Evolutionary conservation across 306 rosid species (phyloP).

Genomic region (Sindora glabra): DNA sequence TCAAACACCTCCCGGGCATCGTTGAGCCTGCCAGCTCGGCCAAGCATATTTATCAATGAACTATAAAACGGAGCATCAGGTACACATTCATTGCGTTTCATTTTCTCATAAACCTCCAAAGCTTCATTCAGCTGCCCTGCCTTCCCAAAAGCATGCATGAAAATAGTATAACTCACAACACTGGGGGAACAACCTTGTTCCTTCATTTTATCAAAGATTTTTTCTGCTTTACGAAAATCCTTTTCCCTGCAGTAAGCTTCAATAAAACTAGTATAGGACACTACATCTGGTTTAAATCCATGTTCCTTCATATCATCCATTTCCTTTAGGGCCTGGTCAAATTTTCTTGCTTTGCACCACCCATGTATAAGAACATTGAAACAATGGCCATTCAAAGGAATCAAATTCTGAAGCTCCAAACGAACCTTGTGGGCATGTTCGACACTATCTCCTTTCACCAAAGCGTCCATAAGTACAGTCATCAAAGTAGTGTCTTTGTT

Average conservation of each 20-base stretch:
- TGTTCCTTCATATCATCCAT: conserved; percentile 65
- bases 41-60: conserved; percentile 53
- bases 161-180: conserved; percentile 53
- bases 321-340: conserved; percentile 43
- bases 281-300: conserved; percentile 48
- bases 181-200: conserved; percentile 43
- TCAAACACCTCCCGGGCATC: conserved; percentile 63
- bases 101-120: conserved; percentile 44
- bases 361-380: conserved; percentile 77
- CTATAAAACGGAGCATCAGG: conserved; percentile 49
- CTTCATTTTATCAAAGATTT: conserved; percentile 53
- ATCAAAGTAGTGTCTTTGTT: conserved; percentile 36
- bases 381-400: conserved; percentile 30
- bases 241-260: conserved; percentile 50
- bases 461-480: conserved; percentile 56
- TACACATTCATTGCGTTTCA: conserved; percentile 52
- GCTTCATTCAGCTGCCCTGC: conserved; percentile 50
- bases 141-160: conserved; percentile 55
- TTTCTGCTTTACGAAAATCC: conserved; percentile 56
- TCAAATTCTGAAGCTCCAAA: conserved; percentile 41
- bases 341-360: conserved; percentile 57
- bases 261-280: conserved; percentile 49
- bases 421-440: conserved; percentile 54
- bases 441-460: conserved; percentile 54
- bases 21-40: conserved; percentile 56